Conservation (phyloP, 495 filamentous ascomycete species). For the Darksidea phi region DNA sequence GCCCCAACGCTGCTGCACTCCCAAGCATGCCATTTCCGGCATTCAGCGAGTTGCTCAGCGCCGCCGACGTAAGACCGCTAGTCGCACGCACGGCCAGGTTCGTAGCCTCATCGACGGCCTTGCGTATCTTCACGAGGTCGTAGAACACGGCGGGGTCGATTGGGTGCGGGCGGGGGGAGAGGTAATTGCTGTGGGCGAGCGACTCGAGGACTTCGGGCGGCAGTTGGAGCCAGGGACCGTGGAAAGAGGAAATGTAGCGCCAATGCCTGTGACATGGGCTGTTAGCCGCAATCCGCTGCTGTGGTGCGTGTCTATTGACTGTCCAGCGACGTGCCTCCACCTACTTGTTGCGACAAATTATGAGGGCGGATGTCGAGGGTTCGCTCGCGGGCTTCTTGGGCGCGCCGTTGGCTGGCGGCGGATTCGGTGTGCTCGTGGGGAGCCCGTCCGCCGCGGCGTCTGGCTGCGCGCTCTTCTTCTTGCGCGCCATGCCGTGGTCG, state of each 20-base stretch:
- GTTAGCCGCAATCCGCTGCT: too few species aligned
- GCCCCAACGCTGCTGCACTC: slow-evolving; percentile 56
- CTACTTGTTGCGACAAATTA: slow-evolving; percentile 74
- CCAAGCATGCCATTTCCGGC: slow-evolving; percentile 56
- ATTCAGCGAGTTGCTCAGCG: slow-evolving; percentile 51
- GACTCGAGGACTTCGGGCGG: slow-evolving; percentile 77
- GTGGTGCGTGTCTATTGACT: too few species aligned
- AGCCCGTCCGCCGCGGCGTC: slow-evolving; percentile 9
- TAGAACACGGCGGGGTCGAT: slow-evolving; percentile 81
- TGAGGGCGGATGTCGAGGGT: slow-evolving; percentile 55
- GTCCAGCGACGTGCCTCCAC: slow-evolving; percentile 33
- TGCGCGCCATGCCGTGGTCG: slow-evolving; percentile 20
- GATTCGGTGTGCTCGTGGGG: neutral
- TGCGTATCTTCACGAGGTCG: slow-evolving; percentile 75
- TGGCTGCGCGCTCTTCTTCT: slow-evolving; percentile 27
- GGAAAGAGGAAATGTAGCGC: slow-evolving; percentile 79
- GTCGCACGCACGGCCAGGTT: slow-evolving; percentile 73
- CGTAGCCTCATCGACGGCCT: slow-evolving; percentile 72
- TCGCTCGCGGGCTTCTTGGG: slow-evolving; percentile 38
- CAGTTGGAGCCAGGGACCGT: slow-evolving; percentile 82
- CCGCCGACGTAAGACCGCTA: slow-evolving; percentile 63
- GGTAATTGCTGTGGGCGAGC: slow-evolving; percentile 74
- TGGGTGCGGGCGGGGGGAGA: slow-evolving; percentile 67
- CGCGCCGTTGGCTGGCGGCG: slow-evolving; percentile 5
- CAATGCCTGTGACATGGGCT: slow-evolving; percentile 59